Percentiles rank a stretch among this genome's conserved stretches.
phyloP scores from a whole-genome alignment of 2,329 filamentous ascomycete genomes.

The Rutstroemia sp. region DNA sequence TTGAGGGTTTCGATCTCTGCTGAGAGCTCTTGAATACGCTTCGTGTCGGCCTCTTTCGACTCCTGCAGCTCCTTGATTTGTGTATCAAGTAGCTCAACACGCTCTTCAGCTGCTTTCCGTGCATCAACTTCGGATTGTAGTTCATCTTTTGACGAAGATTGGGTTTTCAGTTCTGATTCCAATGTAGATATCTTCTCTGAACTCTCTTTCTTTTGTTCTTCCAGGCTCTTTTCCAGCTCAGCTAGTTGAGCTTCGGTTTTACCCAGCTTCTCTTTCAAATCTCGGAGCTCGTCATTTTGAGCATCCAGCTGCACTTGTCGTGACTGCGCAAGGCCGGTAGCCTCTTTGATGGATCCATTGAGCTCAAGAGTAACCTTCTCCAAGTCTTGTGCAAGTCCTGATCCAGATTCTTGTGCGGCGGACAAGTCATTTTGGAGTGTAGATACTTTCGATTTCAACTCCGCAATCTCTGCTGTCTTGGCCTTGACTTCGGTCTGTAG shows the following conservation, averaged over 20 bases:
- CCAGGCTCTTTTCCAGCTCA: slow-evolving; percentile 17
- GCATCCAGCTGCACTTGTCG: slow-evolving; percentile 18
- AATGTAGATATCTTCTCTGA: slow-evolving; percentile 17
- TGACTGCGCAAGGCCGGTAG: slow-evolving; percentile 27
- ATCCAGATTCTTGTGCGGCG: slow-evolving; percentile 61
- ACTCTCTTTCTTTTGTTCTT: slow-evolving; percentile 16
- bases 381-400: slow-evolving; percentile 48
- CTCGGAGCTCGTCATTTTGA: slow-evolving; percentile 22
- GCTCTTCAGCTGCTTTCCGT: slow-evolving; percentile 16
- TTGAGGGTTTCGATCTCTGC: slow-evolving; percentile 17
- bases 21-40: slow-evolving; percentile 21
- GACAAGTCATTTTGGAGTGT: slow-evolving; percentile 63
- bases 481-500: slow-evolving; percentile 68
- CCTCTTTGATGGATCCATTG: slow-evolving; percentile 59
- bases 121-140: slow-evolving; percentile 15
- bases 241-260: slow-evolving; percentile 20
- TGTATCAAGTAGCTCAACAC: slow-evolving; percentile 14
- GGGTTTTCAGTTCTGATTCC: slow-evolving; percentile 15
- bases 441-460: slow-evolving; percentile 61
- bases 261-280: slow-evolving; percentile 24
- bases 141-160: slow-evolving; percentile 14
- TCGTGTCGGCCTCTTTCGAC: slow-evolving; percentile 14
- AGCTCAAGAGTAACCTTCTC: slow-evolving; percentile 45
- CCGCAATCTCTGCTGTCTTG: slow-evolving; percentile 62
- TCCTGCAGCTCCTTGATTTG: slow-evolving; percentile 22